Percentiles rank a stretch among this genome's conserved stretches.
Conservation (phyloP, 2,329 filamentous ascomycete species). For the Bimuria novae-zelandiae region DNA sequence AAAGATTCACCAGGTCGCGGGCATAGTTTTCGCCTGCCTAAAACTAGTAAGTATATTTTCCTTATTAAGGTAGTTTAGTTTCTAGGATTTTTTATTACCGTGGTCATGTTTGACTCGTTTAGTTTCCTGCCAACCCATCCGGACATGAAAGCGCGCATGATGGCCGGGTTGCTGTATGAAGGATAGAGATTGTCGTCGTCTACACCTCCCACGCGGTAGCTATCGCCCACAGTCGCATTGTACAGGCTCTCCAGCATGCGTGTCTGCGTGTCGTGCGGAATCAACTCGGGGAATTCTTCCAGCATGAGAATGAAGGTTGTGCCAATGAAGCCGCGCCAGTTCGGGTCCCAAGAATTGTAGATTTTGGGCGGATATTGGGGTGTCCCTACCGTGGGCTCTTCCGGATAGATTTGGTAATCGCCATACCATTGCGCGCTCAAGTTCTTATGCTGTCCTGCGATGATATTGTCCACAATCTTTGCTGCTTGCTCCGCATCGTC, state of each 20-base stretch:
- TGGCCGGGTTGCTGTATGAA: constrained; percentile 62
- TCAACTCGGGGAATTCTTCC: constrained; percentile 61
- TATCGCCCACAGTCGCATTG: constrained; percentile 63
- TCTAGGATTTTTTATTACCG: too few relatives aligned
- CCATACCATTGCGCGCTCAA: constrained; percentile 60
- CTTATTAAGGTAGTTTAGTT: too few relatives aligned
- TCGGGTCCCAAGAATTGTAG: constrained; percentile 66
- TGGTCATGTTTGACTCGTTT: constrained; percentile 63
- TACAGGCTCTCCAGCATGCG: constrained; percentile 60
- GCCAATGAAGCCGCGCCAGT: constrained; percentile 67
- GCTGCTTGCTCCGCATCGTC: constrained; percentile 56
- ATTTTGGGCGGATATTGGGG: constrained; percentile 55
- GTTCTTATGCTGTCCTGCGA: constrained; percentile 58
- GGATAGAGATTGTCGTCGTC: constrained; percentile 67
- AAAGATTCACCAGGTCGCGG: constrained; percentile 60
- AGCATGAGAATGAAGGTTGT: constrained; percentile 62
- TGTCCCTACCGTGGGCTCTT: constrained; percentile 63
- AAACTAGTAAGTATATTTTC: too few relatives aligned
- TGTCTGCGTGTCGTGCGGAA: constrained; percentile 45
- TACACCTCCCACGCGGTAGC: constrained; percentile 64
- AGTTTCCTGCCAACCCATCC: constrained; percentile 62
- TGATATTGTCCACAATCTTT: constrained; percentile 59
- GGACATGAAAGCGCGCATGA: constrained; percentile 67
- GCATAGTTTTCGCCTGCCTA: constrained; percentile 63
- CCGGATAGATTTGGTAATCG: constrained; percentile 59